Percentiles rank a stretch among this genome's conserved stretches.
These are phyloP conservation scores for Aspergillus sp. DNA, from an alignment of 2,329 filamentous ascomycete species.

Conservation along the genomic window DNA sequence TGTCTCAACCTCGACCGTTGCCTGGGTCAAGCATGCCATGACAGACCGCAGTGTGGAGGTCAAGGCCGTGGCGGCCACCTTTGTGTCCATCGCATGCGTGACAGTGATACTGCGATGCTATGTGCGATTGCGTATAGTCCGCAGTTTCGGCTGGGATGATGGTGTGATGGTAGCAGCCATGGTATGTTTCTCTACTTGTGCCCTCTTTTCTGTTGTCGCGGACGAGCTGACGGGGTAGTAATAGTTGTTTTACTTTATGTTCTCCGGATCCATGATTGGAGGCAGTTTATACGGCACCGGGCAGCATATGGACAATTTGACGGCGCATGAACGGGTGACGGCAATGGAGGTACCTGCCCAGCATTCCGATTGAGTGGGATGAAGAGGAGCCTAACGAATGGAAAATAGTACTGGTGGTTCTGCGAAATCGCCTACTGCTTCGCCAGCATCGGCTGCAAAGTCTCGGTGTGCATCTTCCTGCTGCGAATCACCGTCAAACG, in stretches of 20 bases:
- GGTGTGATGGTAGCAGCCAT: conserved; percentile 21
- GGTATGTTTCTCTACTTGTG: background rate
- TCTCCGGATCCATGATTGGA: conserved; percentile 23
- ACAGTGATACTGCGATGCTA: conserved; percentile 24
- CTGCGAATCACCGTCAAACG: conserved; percentile 43
- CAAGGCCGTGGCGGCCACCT: conserved; percentile 18
- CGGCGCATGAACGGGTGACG: background rate
- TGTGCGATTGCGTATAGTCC: conserved; percentile 23
- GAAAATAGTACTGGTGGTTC: conserved; percentile 40
- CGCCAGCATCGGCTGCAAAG: conserved; percentile 41
- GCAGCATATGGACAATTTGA: conserved; percentile 5
- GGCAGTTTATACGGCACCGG: conserved; percentile 25
- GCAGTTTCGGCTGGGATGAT: conserved; percentile 29
- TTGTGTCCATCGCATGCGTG: conserved; percentile 20
- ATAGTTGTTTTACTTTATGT: conserved; percentile 21
- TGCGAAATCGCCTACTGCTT: conserved; percentile 46
- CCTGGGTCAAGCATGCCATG: conserved; percentile 6
- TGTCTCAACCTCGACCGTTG: too few species aligned
- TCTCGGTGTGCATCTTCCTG: conserved; percentile 47
- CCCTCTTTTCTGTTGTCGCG: too few species aligned
- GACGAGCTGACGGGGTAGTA: too few species aligned
- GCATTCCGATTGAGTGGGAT: background rate
- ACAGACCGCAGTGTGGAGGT: conserved; percentile 18
- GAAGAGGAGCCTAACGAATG: background rate
- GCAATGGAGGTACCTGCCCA: background rate